These are phyloP conservation scores for Austroboletus eburneus DNA, from an alignment of 768 basidiomycete genomes.

Conservation along the genomic window DNA sequence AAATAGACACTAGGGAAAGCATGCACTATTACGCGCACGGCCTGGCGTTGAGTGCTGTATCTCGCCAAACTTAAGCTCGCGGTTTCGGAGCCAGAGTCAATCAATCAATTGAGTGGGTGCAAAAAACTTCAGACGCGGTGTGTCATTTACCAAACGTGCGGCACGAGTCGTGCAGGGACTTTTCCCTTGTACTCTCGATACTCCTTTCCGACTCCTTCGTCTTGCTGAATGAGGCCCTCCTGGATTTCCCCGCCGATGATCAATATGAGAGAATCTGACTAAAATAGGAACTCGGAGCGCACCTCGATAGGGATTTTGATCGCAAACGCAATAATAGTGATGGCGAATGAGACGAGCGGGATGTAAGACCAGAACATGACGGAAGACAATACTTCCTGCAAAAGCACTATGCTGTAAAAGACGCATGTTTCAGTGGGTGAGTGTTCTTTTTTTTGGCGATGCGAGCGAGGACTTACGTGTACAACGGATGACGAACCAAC, in stretches of 20 bases:
- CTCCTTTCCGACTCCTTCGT: slow-evolving; percentile 10
- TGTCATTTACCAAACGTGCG: slow-evolving; percentile 14
- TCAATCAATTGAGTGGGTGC: not conserved
- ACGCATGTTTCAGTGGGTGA: too few relatives aligned
- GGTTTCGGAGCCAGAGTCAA: not conserved
- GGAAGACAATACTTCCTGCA: slow-evolving; percentile 9
- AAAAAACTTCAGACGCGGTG: not conserved
- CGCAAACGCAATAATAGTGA: slow-evolving; percentile 10
- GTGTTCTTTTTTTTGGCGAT: not conserved
- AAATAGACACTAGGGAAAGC: too few relatives aligned
- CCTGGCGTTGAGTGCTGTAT: too few relatives aligned
- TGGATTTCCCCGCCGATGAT: not conserved
- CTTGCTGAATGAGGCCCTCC: slow-evolving; percentile 23
- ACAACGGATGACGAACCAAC: slow-evolving; percentile 30
- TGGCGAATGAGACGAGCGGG: slow-evolving; percentile 15
- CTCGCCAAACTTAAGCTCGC: not conserved
- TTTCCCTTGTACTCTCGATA: slow-evolving; percentile 22
- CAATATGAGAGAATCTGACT: too few relatives aligned
- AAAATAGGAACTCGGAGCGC: not conserved
- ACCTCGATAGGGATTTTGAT: slow-evolving; percentile 30
- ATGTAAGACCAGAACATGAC: slow-evolving; percentile 26
- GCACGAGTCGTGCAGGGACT: slow-evolving; percentile 22
- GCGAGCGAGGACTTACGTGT: slow-evolving; percentile 11
- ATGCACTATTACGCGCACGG: too few relatives aligned
- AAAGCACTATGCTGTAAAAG: slow-evolving; percentile 4